A percentile compares a stretch with the other conserved stretches of the same genome.
phyloP scores from a whole-genome alignment of 2,329 filamentous ascomycete genomes.

The Apiospora saccharicola region DNA sequence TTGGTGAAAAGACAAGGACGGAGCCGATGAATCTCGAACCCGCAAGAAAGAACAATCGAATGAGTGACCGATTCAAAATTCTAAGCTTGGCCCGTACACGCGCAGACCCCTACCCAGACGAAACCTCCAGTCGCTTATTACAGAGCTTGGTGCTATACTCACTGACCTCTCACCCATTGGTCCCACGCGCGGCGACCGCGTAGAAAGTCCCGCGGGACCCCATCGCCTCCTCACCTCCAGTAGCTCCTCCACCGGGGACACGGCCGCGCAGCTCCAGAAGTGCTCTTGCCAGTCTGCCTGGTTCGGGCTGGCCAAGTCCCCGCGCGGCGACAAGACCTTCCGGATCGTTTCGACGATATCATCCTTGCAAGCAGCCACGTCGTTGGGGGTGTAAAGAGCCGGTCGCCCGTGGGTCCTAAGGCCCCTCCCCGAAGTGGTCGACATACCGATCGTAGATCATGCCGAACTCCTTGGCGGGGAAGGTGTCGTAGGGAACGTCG shows the following conservation, averaged over 20 bases:
- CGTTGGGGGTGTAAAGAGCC: constrained; percentile 46
- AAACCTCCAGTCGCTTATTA: no score
- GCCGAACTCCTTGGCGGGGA: constrained; percentile 38
- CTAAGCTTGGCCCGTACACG: no score
- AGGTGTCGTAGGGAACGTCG: constrained; percentile 40
- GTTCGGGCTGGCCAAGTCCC: constrained; percentile 38
- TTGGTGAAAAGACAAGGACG: no score
- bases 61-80: no score
- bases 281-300: constrained; percentile 40
- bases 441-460: constrained; percentile 48
- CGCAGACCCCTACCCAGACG: no score
- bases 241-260: constrained; percentile 34
- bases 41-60: no score
- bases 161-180: no score
- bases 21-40: no score
- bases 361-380: constrained; percentile 45
- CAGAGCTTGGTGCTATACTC: no score
- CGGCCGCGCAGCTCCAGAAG: constrained; percentile 38
- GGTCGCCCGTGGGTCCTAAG: constrained; percentile 47
- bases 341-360: constrained; percentile 46
- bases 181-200: no score
- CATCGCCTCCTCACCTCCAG: constrained; percentile 38
- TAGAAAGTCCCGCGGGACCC: constrained; percentile 38
- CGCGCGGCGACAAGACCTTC: constrained; percentile 40
- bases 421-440: constrained; percentile 47